These are phyloP conservation scores for Oryza coarctata DNA, from an alignment of 176 grass and related monocot genomes.

Conservation along the genomic window DNA sequence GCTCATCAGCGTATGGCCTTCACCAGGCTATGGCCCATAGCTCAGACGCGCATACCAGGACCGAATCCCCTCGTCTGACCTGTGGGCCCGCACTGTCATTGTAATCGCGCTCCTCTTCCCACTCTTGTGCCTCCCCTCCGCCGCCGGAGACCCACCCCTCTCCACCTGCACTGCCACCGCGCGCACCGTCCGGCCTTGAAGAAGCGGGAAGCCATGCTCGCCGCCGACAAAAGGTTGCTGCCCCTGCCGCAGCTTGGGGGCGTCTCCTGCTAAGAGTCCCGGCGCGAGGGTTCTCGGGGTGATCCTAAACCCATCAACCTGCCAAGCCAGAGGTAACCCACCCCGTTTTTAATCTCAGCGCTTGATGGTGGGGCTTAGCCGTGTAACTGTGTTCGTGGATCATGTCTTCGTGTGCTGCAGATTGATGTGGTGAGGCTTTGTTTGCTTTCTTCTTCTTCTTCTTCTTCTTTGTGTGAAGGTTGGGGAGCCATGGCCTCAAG, in stretches of 20 bases:
- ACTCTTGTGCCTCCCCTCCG: neutral
- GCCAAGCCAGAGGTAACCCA: slow-evolving; percentile 41
- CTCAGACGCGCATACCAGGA: neutral
- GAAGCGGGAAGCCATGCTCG: slow-evolving; percentile 1
- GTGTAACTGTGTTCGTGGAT: neutral
- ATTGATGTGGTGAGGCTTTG: slow-evolving; percentile 4
- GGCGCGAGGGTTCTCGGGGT: slow-evolving; percentile 43
- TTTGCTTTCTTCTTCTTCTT: no score
- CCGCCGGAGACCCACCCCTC: neutral
- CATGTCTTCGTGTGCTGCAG: neutral
- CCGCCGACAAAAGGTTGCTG: neutral
- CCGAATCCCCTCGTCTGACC: no score
- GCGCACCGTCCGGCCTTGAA: neutral
- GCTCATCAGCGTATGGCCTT: neutral
- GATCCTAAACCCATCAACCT: slow-evolving; percentile 48
- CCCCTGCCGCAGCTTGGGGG: slow-evolving; percentile 41
- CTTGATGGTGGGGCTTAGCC: neutral
- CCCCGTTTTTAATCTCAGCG: neutral
- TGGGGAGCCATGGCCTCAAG: slow-evolving; percentile 53
- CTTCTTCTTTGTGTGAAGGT: slow-evolving; percentile 49
- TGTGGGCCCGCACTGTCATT: neutral
- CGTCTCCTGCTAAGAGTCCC: slow-evolving; percentile 39
- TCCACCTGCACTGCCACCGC: neutral
- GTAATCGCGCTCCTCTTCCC: neutral
- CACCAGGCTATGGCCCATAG: neutral